Conservation (phyloP, 129 eudicot genomes). For the Escallonia rubra region DNA sequence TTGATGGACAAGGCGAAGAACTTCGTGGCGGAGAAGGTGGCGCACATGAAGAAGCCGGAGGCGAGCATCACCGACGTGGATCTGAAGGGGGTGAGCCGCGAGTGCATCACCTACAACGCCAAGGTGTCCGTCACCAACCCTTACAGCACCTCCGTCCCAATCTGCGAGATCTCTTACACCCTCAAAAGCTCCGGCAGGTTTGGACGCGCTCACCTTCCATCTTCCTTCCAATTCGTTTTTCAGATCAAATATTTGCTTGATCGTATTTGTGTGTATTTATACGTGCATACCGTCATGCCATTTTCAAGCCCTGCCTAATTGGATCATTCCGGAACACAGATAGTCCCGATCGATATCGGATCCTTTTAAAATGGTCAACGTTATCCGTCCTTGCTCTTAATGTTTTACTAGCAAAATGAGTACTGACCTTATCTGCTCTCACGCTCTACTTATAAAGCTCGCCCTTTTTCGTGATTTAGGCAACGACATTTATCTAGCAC, state of each 20-base stretch:
- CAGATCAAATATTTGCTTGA: too few species aligned
- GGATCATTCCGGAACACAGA: too few species aligned
- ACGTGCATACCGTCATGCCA: not conserved
- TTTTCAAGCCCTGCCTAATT: too few species aligned
- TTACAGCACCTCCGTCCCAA: conserved; percentile 54
- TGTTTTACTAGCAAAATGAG: too few species aligned
- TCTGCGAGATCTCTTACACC: conserved; percentile 60
- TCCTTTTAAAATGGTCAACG: too few species aligned
- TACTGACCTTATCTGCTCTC: too few species aligned
- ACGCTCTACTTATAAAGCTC: too few species aligned
- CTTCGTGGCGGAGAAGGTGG: conserved; percentile 68
- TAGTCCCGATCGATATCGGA: too few species aligned
- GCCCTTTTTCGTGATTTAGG: too few species aligned
- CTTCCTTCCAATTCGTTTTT: too few species aligned
- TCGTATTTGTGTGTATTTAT: not conserved
- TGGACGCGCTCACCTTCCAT: not conserved
- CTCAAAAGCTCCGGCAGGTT: conserved; percentile 75
- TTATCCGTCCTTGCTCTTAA: too few species aligned
- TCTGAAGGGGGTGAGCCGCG: conserved; percentile 44
- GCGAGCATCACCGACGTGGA: conserved; percentile 65
- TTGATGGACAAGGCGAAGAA: conserved; percentile 63
- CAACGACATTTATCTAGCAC: too few species aligned
- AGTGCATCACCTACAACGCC: conserved; percentile 61
- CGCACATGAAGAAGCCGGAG: conserved; percentile 61
- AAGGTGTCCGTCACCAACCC: conserved; percentile 65